These are phyloP conservation scores for Trichosporon inkin DNA, from an alignment of 1,284 basidiomycete species.

Conservation along the genomic window DNA sequence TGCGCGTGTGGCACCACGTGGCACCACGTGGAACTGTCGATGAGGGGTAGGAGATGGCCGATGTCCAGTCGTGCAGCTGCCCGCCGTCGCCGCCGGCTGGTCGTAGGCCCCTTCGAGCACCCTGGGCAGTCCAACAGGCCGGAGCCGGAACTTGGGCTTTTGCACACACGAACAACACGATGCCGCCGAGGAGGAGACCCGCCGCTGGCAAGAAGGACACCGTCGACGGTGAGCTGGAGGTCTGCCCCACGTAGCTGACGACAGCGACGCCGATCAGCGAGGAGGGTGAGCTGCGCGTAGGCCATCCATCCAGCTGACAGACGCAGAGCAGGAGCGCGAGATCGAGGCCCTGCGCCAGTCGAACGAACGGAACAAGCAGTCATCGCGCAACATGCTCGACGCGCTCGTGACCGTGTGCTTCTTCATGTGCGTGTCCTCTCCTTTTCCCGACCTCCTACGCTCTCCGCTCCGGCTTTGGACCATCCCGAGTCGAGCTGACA, in stretches of 20 bases:
- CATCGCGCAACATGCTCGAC: slow-evolving; percentile 31
- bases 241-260: background rate
- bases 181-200: slow-evolving; percentile 8
- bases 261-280: slow-evolving; percentile 20
- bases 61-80: background rate
- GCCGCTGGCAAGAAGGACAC: background rate
- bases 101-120: background rate
- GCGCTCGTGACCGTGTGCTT: slow-evolving; percentile 29
- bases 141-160: background rate
- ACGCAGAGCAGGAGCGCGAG: slow-evolving; percentile 39
- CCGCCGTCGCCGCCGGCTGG: too few relatives aligned
- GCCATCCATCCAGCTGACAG: background rate
- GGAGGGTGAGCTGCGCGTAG: slow-evolving; percentile 21
- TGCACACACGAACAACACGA: background rate
- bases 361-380: slow-evolving; percentile 28
- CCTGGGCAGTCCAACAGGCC: background rate
- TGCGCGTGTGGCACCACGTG: slow-evolving; percentile 6
- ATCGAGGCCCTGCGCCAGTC: slow-evolving; percentile 29
- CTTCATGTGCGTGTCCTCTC: slow-evolving; percentile 29
- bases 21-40: background rate
- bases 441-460: background rate
- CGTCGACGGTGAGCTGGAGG: slow-evolving; percentile 14
- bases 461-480: background rate
- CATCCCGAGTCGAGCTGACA: background rate
- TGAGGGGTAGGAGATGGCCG: background rate